Conservation (phyloP, 2,329 filamentous ascomycete genomes). For the Colletotrichum costaricense region DNA sequence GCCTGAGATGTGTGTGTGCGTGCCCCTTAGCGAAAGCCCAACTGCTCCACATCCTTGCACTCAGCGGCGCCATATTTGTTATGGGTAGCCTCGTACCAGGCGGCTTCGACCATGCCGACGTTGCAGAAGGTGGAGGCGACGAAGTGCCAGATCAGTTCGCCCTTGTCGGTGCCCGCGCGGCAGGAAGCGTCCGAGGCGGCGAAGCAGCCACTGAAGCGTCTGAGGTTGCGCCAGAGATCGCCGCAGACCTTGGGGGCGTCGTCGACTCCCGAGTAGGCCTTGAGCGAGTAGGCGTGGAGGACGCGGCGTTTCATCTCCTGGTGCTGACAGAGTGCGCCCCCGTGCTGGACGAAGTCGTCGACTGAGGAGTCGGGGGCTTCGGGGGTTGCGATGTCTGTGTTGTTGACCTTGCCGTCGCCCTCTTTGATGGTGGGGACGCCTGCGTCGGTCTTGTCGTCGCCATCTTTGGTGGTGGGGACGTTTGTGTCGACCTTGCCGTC, state of each 20-base stretch:
- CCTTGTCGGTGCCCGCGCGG: neutral
- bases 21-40: neutral
- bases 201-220: neutral
- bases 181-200: neutral
- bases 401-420: neutral
- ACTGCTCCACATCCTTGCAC: neutral
- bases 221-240: neutral
- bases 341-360: neutral
- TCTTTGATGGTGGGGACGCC: neutral
- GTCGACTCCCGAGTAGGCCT: neutral
- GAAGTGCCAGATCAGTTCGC: neutral
- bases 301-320: no score
- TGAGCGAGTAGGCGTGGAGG: neutral
- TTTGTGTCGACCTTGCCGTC: neutral
- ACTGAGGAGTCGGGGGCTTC: no score
- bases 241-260: neutral
- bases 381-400: no score
- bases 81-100: neutral
- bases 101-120: neutral
- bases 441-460: no score
- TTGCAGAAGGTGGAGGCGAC: neutral
- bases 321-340: neutral
- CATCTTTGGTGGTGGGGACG: neutral
- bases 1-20: no score
- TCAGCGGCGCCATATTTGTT: neutral